Conservation (phyloP, 192 early-diverging fungal genomes). For the Irineochytrium annulatum region DNA sequence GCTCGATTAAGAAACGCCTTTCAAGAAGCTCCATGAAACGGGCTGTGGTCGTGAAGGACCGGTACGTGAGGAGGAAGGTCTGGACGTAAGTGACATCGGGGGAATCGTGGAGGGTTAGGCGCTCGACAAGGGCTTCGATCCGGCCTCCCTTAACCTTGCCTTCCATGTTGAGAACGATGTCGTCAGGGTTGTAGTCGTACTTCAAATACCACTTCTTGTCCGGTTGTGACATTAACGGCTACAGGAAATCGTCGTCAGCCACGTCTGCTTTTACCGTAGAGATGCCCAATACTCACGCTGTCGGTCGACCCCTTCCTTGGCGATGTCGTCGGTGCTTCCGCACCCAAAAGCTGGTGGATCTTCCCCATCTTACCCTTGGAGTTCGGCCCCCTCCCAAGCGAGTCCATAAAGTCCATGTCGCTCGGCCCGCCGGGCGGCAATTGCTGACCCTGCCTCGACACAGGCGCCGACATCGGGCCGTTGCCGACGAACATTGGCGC, state of each 20-base stretch:
- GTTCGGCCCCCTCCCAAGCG: background rate
- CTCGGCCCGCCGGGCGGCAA: background rate
- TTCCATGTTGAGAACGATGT: conserved; percentile 61
- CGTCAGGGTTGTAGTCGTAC: conserved; percentile 52
- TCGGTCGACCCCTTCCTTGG: background rate
- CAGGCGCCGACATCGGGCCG: too few relatives aligned
- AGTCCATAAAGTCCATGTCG: conserved; percentile 1
- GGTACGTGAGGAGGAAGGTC: conserved; percentile 92
- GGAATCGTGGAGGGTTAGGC: conserved; percentile 65
- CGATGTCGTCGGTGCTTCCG: conserved; percentile 12
- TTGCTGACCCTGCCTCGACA: background rate
- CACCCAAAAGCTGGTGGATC: conserved; percentile 23
- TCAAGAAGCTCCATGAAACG: conserved; percentile 74
- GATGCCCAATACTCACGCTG: too few relatives aligned
- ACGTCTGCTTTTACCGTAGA: too few relatives aligned
- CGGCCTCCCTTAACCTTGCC: conserved; percentile 71
- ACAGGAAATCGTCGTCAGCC: background rate
- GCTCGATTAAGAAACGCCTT: conserved; percentile 70
- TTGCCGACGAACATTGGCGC: too few relatives aligned
- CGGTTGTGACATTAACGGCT: background rate
- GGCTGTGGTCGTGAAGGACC: conserved; percentile 78
- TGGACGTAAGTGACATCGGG: conserved; percentile 75
- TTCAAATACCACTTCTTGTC: conserved; percentile 48
- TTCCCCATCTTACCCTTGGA: conserved; percentile 13
- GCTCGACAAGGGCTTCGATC: conserved; percentile 65